Percentiles rank a stretch among this genome's conserved stretches.
Evolutionary conservation across 2,329 filamentous ascomycete species (phyloP).

Genomic region (Fusarium heterosporum): DNA sequence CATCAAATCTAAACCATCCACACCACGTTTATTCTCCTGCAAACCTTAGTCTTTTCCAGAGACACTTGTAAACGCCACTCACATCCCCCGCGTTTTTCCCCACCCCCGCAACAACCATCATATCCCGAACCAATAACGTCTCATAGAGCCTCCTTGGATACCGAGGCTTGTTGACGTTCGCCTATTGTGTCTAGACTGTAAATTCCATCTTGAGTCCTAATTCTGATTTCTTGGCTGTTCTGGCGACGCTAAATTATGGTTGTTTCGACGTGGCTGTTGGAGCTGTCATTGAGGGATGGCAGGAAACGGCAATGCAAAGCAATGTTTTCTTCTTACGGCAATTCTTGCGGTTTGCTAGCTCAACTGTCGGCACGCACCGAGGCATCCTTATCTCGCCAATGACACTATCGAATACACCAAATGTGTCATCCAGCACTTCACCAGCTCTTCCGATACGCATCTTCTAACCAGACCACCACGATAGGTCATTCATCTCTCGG

Average conservation of each 20-base stretch:
- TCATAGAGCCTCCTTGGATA: constrained; percentile 28
- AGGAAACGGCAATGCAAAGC: constrained; percentile 15
- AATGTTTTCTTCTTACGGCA: constrained; percentile 18
- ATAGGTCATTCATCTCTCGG: constrained; percentile 26
- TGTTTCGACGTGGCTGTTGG: constrained; percentile 30
- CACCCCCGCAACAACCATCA: constrained; percentile 30
- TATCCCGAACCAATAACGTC: constrained; percentile 30
- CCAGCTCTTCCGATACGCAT: constrained; percentile 6
- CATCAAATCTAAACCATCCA: not conserved
- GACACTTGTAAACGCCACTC: constrained; percentile 8
- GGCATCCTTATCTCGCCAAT: not conserved
- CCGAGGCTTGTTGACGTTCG: constrained; percentile 29
- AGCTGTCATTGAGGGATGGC: constrained; percentile 15
- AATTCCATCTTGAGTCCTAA: constrained; percentile 4
- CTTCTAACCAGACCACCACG: not conserved
- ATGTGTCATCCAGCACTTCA: constrained; percentile 14
- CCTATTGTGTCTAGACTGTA: constrained; percentile 3
- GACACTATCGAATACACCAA: constrained; percentile 1
- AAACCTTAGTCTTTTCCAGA: constrained; percentile 3
- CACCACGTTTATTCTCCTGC: constrained; percentile 11
- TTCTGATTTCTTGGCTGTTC: not conserved
- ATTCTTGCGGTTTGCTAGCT: constrained; percentile 21
- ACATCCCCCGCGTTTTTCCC: constrained; percentile 31
- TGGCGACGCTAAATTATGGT: constrained; percentile 35
- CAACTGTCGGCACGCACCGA: constrained; percentile 18